These are phyloP conservation scores for Tephrocybe rancida DNA, from an alignment of 768 basidiomycete genomes.

Conservation along the genomic window DNA sequence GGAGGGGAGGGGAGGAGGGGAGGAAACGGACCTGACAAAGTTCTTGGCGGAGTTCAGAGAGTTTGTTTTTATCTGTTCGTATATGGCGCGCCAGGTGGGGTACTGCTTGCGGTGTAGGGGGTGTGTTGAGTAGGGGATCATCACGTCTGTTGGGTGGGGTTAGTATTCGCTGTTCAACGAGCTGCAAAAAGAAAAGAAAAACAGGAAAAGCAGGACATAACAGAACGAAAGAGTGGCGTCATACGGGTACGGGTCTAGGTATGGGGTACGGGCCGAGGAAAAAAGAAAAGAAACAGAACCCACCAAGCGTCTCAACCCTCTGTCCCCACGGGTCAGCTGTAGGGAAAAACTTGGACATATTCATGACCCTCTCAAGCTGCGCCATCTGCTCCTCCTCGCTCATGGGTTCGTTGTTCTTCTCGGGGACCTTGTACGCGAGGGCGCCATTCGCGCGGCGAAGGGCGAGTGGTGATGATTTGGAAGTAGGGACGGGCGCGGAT, in stretches of 20 bases:
- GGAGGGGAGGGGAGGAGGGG: background rate
- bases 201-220: background rate
- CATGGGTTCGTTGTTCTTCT: constrained; percentile 19
- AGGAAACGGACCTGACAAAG: constrained; percentile 24
- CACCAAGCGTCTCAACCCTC: constrained; percentile 42
- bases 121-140: constrained; percentile 31
- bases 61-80: constrained; percentile 30
- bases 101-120: constrained; percentile 18
- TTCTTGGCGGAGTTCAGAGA: constrained; percentile 33
- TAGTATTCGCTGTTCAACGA: too few species aligned
- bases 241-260: background rate
- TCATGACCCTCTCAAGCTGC: constrained; percentile 38
- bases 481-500: too few species aligned
- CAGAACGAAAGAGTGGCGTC: background rate
- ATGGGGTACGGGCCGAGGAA: too few species aligned
- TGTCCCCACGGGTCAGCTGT: constrained; percentile 46
- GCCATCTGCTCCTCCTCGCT: constrained; percentile 35
- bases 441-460: background rate
- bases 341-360: constrained; percentile 34
- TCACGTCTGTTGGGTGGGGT: constrained; percentile 37
- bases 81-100: constrained; percentile 24
- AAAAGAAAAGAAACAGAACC: constrained; percentile 4
- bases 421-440: constrained; percentile 10
- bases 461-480: background rate
- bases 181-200: background rate